A percentile compares a stretch with the other conserved stretches of the same genome.
phyloP scores from a whole-genome alignment of 148 eudicot genomes.

The Silene uniflora region DNA sequence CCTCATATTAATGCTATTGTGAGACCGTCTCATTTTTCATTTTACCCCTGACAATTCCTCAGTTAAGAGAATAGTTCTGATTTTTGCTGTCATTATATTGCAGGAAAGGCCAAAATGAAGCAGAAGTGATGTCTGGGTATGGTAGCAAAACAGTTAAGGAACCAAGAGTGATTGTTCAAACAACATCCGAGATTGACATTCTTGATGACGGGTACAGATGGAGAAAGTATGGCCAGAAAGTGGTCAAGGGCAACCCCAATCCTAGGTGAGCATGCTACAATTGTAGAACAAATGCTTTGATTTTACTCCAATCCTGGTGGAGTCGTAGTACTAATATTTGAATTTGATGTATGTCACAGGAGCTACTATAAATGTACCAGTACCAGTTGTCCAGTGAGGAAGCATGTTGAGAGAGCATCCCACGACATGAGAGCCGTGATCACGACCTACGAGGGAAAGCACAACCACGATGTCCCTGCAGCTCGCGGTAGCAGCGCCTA shows the following conservation, averaged over 20 bases:
- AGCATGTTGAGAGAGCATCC: slow-evolving; percentile 74
- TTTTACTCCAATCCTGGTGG: background rate
- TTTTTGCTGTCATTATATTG: background rate
- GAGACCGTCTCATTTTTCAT: too few species aligned
- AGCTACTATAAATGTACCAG: slow-evolving; percentile 85
- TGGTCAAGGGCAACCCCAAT: slow-evolving; percentile 82
- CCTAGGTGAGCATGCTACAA: slow-evolving; percentile 42
- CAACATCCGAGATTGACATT: slow-evolving; percentile 76
- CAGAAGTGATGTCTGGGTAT: slow-evolving; percentile 52
- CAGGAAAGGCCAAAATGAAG: slow-evolving; percentile 73
- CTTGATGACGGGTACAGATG: slow-evolving; percentile 73
- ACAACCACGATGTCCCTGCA: slow-evolving; percentile 81
- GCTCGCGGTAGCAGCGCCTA: slow-evolving; percentile 65
- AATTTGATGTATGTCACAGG: slow-evolving; percentile 29
- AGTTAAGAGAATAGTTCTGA: too few species aligned
- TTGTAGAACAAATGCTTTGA: background rate
- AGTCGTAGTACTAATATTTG: background rate
- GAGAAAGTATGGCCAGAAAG: slow-evolving; percentile 88
- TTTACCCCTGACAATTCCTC: too few species aligned
- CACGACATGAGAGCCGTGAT: slow-evolving; percentile 63
- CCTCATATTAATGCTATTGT: too few species aligned
- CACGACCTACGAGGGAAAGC: slow-evolving; percentile 71
- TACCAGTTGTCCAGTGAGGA: slow-evolving; percentile 62
- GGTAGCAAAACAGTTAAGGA: slow-evolving; percentile 65
- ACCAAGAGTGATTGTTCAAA: slow-evolving; percentile 75